phyloP scores from a whole-genome alignment of 306 rosid genomes.

The Inga laurina region DNA sequence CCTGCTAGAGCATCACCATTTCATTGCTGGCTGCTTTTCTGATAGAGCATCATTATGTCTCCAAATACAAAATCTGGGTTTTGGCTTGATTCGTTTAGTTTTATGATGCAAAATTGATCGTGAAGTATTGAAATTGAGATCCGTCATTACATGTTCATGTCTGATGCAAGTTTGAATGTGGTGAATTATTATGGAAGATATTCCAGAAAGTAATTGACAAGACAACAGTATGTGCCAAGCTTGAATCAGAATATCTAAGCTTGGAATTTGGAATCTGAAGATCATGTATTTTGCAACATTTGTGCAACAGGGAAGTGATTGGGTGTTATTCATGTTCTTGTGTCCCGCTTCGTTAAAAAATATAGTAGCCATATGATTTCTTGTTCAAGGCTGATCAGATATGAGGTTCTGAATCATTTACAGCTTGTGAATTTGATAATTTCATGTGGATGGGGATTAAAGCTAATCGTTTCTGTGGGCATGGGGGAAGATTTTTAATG shows the following conservation, averaged over 20 bases:
- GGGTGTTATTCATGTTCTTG: constrained; percentile 13
- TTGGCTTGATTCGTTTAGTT: neutral
- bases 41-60: neutral
- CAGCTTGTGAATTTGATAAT: neutral
- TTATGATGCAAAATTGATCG: constrained; percentile 11
- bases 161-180: constrained; percentile 16
- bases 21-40: constrained; percentile 1
- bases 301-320: constrained; percentile 16
- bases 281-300: constrained; percentile 14
- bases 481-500: neutral
- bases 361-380: constrained; percentile 14
- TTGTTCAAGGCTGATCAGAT: neutral
- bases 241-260: neutral
- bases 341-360: constrained; percentile 2
- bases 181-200: constrained; percentile 19
- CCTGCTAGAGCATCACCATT: constrained; percentile 8
- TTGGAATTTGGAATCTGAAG: constrained; percentile 8
- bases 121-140: constrained; percentile 6
- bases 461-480: neutral
- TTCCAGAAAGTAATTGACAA: constrained; percentile 4
- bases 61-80: neutral
- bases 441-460: neutral
- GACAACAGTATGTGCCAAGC: neutral
- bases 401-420: constrained; percentile 28
- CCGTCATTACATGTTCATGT: constrained; percentile 6